Evolutionary conservation across 345 rosid genomes (phyloP), one percentile per base, ranked within the genome.

Genomic region (Lumnitzera littorea): DNA sequence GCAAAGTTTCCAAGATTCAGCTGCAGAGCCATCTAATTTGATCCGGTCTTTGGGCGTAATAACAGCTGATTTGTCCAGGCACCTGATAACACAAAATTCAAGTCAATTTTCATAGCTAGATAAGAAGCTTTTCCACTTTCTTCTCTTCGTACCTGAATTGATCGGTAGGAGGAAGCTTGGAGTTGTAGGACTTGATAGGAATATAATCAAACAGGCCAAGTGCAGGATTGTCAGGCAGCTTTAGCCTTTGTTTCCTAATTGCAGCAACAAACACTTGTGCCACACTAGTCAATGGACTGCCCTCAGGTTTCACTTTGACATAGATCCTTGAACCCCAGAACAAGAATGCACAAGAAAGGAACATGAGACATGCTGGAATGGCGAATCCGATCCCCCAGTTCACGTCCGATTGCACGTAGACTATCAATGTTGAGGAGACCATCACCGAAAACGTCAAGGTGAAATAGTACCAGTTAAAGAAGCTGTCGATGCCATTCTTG

Each of bases 381-480:
- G 67, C 82, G 11, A 80, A 51, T 4, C 86, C 89, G 66, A 67
- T 61, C 17, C 74, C 70, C 86, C 89, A 84, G 74, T 86, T 81
- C 49, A 80, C 73, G 25, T 78, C 71, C 1, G 80, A 36, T 61
- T 84, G 89, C 16, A 84, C 67, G 16, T 76, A 84, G 36, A 84
- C 84, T 15, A 84, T 56, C 12, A 67, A 14, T 0, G 85, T 74
- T 6, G 74, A 51, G 5, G 89, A 70, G 10, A 78, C 12, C 74
- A 76, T 57, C 64, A 74, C 57, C 9, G 82, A 73, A 10, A 84
- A 63, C 3, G 84, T 72, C 68, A 15, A 72, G 70, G 80, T 74
- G 67, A 71, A 72, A 61, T 68, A 80, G 65, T 74, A 84, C 86
- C 85, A 84, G 27, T 84, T 80, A 72, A 80, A 80, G 84, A 84